Evolutionary conservation across 1,139 yeast genomes (phyloP), one percentile per base, ranked within the genome.

Genomic region (Candida albicans): DNA sequence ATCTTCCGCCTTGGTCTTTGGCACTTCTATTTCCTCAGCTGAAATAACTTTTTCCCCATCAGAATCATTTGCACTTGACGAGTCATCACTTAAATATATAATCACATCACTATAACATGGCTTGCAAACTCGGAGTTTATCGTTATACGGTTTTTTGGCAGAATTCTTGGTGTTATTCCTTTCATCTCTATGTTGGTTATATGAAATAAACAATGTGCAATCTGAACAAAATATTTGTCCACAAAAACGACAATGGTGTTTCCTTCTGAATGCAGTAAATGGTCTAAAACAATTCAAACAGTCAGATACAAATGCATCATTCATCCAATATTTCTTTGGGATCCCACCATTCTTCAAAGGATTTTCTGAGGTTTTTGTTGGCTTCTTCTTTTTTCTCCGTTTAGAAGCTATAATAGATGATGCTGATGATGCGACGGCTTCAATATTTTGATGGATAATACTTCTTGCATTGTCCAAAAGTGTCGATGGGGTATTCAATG

Each of bases 181-280:
- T 47, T 72, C 74, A 41, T 69, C 75, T 47, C 69, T 71, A 49
- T 89, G 88, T 55, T 81, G 82, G 34, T 79, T 81, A 34, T 95
- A 96, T 2, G 89, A 77, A 10, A 90, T 81, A 52, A 89, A 77
- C 3, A 80, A 67, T 0, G 97, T 90, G 62, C 99, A 93, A n/a
- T 78, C 76, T 28, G 88, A 77, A 62, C 99, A 93, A 58, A 90
- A 93, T 35, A 93, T 93, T 61, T 91, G 97, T 2, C 98, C 98
- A 65, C 99, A 93, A 41, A 91, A 83, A 40, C 99, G 71, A 58
- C 99, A 93, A 62, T 93, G 99, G 61, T 93, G 99, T 53, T 88
- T 87, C 52, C 99, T 73, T 58, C 97, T 70, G 64, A 91, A 93
- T 0, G 84, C 80, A 0, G 87, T 80, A 58, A 88, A 88, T 0